Percentiles rank a stretch among this genome's conserved stretches.
phyloP scores from a whole-genome alignment of 163 green algal genomes.

The Scenedesmus sp. region DNA sequence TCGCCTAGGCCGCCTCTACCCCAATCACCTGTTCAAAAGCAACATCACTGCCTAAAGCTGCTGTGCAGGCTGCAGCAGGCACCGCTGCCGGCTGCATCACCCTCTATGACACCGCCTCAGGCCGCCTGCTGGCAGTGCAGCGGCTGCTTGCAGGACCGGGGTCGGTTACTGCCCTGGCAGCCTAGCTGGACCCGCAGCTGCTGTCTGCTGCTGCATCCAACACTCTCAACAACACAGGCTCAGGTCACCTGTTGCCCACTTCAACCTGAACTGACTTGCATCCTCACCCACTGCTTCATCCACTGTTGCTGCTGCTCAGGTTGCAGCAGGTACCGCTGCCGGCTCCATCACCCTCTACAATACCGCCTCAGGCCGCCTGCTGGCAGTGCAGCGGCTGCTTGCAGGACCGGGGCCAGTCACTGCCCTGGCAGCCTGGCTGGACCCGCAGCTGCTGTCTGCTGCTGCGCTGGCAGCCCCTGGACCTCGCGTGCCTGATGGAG shows the following conservation, averaged over 20 bases:
- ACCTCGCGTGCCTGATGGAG: slow-evolving; percentile 23
- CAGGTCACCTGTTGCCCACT: background rate
- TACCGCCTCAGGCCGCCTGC: slow-evolving; percentile 32
- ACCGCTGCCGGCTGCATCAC: background rate
- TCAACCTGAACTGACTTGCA: background rate
- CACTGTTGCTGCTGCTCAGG: background rate
- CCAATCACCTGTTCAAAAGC: background rate
- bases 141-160: slow-evolving; percentile 29
- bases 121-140: slow-evolving; percentile 49
- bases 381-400: slow-evolving; percentile 49
- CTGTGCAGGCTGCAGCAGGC: slow-evolving; percentile 37
- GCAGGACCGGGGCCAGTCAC: slow-evolving; percentile 29
- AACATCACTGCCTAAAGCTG: background rate
- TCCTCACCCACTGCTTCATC: background rate
- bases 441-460: background rate
- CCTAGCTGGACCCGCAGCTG: slow-evolving; percentile 1
- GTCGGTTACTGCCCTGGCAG: slow-evolving; percentile 19
- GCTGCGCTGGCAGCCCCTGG: background rate
- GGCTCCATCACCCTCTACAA: slow-evolving; percentile 34
- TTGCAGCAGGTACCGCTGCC: slow-evolving; percentile 18
- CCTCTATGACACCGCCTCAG: slow-evolving; percentile 41
- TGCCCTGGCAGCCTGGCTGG: slow-evolving; percentile 30
- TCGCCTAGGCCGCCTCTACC: slow-evolving; percentile 12
- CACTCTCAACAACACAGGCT: background rate
- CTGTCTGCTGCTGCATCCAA: background rate